Evolutionary conservation across 1,284 basidiomycete genomes (phyloP).

Genomic region (Puccinia polysora): DNA sequence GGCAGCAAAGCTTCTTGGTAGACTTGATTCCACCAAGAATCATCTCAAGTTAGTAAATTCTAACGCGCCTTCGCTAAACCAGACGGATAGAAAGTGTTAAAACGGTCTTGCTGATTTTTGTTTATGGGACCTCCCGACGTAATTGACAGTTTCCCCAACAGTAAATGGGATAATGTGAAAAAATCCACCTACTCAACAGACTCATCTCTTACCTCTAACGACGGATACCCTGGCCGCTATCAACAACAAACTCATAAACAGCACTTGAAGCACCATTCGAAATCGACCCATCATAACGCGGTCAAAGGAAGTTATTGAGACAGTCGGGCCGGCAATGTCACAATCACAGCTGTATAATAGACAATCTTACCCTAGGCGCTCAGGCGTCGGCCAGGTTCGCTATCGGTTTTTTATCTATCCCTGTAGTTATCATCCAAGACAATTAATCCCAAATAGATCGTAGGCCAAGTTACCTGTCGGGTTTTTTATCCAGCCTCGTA

Average conservation of each 20-base stretch:
- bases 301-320: constrained; percentile 39
- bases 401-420: no score
- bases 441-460: no score
- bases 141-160: constrained; percentile 35
- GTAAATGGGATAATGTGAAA: constrained; percentile 43
- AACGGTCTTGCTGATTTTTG: constrained; percentile 5
- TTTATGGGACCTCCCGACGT: neutral
- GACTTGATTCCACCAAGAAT: constrained; percentile 25
- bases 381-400: no score
- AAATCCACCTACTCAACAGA: neutral
- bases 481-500: no score
- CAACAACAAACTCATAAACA: neutral
- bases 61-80: neutral
- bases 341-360: no score
- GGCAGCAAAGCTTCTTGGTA: constrained; percentile 40
- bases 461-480: no score
- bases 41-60: constrained; percentile 29
- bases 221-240: neutral
- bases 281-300: constrained; percentile 3
- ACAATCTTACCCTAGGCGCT: no score
- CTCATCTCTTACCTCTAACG: neutral
- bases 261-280: neutral
- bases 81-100: neutral
- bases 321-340: no score
- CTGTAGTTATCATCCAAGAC: no score